Evolutionary conservation across 257 asterid genomes (phyloP).

Genomic region (Gentiana dahurica): DNA sequence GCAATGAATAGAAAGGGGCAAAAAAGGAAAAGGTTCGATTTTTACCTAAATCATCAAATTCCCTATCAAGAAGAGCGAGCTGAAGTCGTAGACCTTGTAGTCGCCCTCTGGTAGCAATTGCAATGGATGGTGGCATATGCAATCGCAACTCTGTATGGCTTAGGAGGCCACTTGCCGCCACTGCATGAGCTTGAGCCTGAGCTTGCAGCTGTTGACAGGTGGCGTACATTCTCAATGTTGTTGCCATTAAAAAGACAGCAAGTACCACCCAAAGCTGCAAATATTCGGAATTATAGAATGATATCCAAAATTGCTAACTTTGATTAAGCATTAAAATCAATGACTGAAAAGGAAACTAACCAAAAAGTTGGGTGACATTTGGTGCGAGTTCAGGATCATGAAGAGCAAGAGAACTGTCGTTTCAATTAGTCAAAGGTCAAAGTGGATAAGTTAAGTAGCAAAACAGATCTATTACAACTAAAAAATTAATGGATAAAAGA

Average conservation of each 20-base stretch:
- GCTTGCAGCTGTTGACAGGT: conserved; percentile 99
- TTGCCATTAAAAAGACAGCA: conserved; percentile 92
- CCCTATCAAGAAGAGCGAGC: conserved; percentile 99
- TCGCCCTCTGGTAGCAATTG: conserved; percentile 91
- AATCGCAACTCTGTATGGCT: conserved; percentile 93
- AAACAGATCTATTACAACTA: no score
- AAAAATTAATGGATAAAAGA: no score
- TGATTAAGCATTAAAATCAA: background rate
- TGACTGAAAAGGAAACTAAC: conserved; percentile 36
- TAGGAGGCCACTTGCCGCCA: conserved; percentile 89
- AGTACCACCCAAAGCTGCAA: conserved; percentile 95
- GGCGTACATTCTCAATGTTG: conserved; percentile 91
- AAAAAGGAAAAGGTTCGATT: conserved; percentile 2
- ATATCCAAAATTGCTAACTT: background rate
- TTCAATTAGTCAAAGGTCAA: conserved; percentile 8
- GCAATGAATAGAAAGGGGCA: background rate
- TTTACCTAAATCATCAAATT: conserved; percentile 88
- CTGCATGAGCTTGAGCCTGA: conserved; percentile 92
- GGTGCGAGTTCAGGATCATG: conserved; percentile 97
- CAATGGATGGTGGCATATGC: conserved; percentile 98
- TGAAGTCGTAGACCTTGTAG: conserved; percentile 97
- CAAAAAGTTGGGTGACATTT: conserved; percentile 96
- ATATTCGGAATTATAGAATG: conserved; percentile 1
- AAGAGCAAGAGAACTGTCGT: conserved; percentile 85
- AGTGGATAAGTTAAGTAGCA: conserved; percentile 11